These are phyloP conservation scores for Marchantia polymorpha DNA, from an alignment of 225 moss, liverwort and hornwort species.

Conservation along the genomic window DNA sequence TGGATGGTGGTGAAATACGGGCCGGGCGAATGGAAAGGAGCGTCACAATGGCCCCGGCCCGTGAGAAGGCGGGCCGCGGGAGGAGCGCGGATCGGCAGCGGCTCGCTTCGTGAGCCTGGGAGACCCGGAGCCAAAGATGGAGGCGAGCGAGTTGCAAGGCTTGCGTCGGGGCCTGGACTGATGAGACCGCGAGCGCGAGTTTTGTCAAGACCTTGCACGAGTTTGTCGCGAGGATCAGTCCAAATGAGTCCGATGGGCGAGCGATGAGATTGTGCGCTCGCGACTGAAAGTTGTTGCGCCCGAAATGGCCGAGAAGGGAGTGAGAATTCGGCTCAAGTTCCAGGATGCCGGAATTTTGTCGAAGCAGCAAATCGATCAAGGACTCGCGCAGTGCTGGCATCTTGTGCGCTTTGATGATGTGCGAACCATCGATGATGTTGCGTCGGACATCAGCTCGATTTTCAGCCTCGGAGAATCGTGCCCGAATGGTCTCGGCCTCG, in stretches of 20 bases:
- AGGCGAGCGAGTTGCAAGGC: too few relatives aligned
- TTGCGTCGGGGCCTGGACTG: too few relatives aligned
- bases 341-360: constrained; percentile 35
- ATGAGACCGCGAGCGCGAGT: too few relatives aligned
- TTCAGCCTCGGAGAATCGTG: constrained; percentile 34
- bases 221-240: neutral
- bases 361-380: constrained; percentile 34
- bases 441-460: constrained; percentile 25
- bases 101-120: too few relatives aligned
- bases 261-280: neutral
- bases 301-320: constrained; percentile 29
- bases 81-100: too few relatives aligned
- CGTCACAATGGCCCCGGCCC: too few relatives aligned
- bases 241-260: neutral
- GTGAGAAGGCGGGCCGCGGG: too few relatives aligned
- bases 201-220: neutral
- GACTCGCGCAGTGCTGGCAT: constrained; percentile 48
- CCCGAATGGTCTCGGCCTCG: constrained; percentile 32
- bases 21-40: too few relatives aligned
- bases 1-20: too few relatives aligned
- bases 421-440: constrained; percentile 31
- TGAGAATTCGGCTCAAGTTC: constrained; percentile 47
- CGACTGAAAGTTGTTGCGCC: neutral
- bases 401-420: constrained; percentile 33
- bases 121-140: too few relatives aligned